Conservation (phyloP, 306 rosid species). For the Castanopsis chinensis region DNA sequence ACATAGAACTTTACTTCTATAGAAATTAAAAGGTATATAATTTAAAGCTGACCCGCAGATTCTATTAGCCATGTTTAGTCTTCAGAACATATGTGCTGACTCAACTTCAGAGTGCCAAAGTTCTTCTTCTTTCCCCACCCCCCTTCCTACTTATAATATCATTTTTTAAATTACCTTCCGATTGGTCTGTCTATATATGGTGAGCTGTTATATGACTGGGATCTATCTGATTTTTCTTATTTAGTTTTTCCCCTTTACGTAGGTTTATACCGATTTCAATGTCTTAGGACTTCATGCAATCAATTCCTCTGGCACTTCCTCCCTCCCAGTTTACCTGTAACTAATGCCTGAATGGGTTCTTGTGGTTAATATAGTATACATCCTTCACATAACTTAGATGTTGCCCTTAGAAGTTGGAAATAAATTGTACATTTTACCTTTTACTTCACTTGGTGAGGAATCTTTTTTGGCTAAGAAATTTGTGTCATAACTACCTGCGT, state of each 20-base stretch:
- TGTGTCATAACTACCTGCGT: background rate
- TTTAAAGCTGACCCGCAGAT: slow-evolving; percentile 1
- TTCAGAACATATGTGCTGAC: slow-evolving; percentile 4
- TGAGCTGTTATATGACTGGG: slow-evolving; percentile 1
- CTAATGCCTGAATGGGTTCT: background rate
- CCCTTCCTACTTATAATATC: too few relatives aligned
- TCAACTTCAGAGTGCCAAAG: slow-evolving; percentile 1
- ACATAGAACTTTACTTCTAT: background rate
- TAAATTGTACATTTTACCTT: background rate
- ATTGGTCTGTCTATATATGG: background rate
- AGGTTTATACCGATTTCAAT: background rate
- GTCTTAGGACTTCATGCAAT: background rate
- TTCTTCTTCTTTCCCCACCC: background rate
- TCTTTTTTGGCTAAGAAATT: background rate
- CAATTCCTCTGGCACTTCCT: background rate
- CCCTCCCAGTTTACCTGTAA: background rate
- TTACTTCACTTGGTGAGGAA: background rate
- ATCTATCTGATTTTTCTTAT: slow-evolving; percentile 3
- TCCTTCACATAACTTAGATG: background rate
- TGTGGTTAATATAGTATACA: background rate
- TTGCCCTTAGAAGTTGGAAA: background rate
- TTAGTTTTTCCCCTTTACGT: background rate
- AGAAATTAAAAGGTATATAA: background rate
- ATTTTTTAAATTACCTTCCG: background rate
- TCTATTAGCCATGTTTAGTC: slow-evolving; percentile 1